Conservation (phyloP, 139 green algal species). For the Bryopsis sp. region DNA sequence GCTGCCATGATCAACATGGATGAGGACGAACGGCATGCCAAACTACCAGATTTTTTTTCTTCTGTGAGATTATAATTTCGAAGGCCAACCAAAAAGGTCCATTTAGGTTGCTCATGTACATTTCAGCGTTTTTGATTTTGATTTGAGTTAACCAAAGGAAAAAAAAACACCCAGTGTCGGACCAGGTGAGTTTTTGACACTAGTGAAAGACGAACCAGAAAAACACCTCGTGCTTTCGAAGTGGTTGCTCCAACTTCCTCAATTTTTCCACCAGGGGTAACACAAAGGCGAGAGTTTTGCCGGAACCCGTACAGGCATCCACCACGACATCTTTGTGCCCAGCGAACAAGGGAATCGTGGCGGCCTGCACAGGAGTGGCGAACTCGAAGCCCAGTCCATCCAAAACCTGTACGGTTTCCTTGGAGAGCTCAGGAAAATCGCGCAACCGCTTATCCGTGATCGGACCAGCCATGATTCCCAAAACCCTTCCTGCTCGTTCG, state of each 20-base stretch:
- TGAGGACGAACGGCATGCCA: too few relatives aligned
- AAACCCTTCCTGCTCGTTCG: too few relatives aligned
- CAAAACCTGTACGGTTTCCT: constrained; percentile 47
- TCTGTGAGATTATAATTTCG: too few relatives aligned
- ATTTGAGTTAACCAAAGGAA: too few relatives aligned
- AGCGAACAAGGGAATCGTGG: constrained; percentile 82
- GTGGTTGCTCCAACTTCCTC: constrained; percentile 40
- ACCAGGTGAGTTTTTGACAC: constrained; percentile 7
- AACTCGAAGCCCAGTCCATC: constrained; percentile 42
- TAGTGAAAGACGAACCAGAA: not conserved
- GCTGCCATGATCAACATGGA: too few relatives aligned
- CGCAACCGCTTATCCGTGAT: constrained; percentile 17
- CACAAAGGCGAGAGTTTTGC: constrained; percentile 96
- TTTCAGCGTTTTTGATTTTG: too few relatives aligned
- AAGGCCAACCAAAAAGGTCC: too few relatives aligned
- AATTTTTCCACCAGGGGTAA: constrained; percentile 88
- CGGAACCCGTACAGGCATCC: constrained; percentile 90
- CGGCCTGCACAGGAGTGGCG: constrained; percentile 86
- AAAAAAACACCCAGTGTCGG: too few relatives aligned
- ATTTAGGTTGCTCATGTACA: too few relatives aligned
- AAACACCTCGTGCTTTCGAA: constrained; percentile 67
- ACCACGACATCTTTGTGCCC: constrained; percentile 94
- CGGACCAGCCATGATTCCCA: too few relatives aligned
- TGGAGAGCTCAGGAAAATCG: constrained; percentile 28
- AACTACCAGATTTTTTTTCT: too few relatives aligned